Evolutionary conservation across 2,329 filamentous ascomycete genomes (phyloP), one percentile per base, ranked within the genome.

Genomic region (Cylindrodendrum hubeiense): DNA sequence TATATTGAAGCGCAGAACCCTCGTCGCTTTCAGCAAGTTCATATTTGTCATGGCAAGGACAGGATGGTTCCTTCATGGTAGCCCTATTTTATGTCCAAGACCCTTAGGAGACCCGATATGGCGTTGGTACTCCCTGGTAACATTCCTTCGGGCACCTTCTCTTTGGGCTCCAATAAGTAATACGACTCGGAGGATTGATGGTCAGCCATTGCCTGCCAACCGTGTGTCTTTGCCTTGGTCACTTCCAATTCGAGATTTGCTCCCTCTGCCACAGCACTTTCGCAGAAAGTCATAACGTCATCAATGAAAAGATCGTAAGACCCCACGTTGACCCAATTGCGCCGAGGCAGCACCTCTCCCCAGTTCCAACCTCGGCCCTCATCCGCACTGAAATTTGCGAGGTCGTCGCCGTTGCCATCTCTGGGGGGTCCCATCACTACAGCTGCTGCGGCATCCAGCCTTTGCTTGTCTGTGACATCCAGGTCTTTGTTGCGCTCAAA

Each of bases 151-250:
- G 33, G 33, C 9, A 34, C 33, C 33, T 34, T 13, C 33, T 34
- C 33, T 12, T 34, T 10, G 10, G 33, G 33, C 9, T 34, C 5
- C 33, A 34, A 12, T 3, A 12, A 12, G 33, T 34, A 34, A 34
- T 34, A 34, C 9, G 33, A 1, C 33, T 34, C 33, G 2, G 33
- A 34, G 5, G 5, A 24, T 2, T 51, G n/a, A 17, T 39, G 41
- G 44, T 59, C 55, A 39, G 44, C 55, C 44, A 19, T 34, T 6
- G 55, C 55, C 44, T 59, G 55, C 55, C 55, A 59, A 12, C 55
- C 55, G n/a, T 59, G 55, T 8, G 55, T 59, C 46, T 59, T 59
- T 24, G 43, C 55, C 46, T 59, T 30, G 15, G 55, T 59, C 2
- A 50, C 51, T 43, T 59, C 44, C 28, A 39, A 26, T 43, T 51